A percentile compares a stretch with the other conserved stretches of the same genome.
These are phyloP conservation scores for Penicillium sp. DNA, from an alignment of 2,329 filamentous ascomycete species.

Conservation along the genomic window DNA sequence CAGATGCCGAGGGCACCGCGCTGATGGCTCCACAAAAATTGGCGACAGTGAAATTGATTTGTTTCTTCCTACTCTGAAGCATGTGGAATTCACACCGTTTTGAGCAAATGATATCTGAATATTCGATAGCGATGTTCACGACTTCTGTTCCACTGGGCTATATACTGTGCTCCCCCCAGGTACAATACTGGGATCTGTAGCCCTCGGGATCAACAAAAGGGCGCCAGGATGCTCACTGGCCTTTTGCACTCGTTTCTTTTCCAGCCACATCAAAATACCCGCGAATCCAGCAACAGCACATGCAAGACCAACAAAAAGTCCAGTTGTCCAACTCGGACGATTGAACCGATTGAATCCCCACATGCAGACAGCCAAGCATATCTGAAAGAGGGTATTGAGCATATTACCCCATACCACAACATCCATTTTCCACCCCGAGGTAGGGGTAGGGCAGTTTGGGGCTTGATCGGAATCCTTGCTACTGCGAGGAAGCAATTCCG, in stretches of 20 bases:
- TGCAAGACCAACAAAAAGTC: slow-evolving; percentile 73
- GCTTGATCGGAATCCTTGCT: neutral
- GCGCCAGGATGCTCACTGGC: neutral
- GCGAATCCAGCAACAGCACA: slow-evolving; percentile 57
- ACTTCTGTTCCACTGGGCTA: neutral
- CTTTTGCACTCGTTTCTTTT: neutral
- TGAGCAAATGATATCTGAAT: too few species aligned
- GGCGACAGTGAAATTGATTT: too few species aligned
- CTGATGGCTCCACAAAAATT: too few species aligned
- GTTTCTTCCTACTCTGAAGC: too few species aligned
- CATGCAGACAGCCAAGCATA: slow-evolving; percentile 75
- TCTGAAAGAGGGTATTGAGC: slow-evolving; percentile 76
- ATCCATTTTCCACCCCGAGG: slow-evolving; percentile 73
- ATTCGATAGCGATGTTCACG: neutral
- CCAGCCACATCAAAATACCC: slow-evolving; percentile 1
- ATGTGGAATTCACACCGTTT: too few species aligned
- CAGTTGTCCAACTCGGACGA: slow-evolving; percentile 78
- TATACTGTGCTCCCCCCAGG: neutral
- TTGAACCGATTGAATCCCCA: slow-evolving; percentile 74
- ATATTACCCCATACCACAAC: slow-evolving; percentile 78
- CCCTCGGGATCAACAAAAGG: neutral
- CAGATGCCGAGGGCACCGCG: too few species aligned
- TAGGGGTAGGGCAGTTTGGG: slow-evolving; percentile 57
- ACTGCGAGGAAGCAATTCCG: neutral
- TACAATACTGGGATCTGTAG: neutral